Evolutionary conservation across 306 rosid species (phyloP), one percentile per base, ranked within the genome.

Genomic region (Sophora flavescens): DNA sequence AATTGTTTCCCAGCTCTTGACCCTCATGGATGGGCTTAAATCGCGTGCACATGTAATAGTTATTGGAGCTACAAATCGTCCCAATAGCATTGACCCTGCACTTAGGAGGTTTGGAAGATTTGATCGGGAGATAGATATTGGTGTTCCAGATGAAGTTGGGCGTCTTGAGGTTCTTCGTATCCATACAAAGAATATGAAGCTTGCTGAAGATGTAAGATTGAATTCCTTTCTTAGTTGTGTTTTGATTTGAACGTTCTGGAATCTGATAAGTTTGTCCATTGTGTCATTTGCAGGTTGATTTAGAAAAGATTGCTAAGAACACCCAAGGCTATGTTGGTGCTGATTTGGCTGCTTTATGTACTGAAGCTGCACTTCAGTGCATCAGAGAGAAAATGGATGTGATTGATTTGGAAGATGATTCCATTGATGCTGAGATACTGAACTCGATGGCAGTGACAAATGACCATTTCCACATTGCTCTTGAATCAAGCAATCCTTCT

Each of bases 361-460:
- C 98, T 63, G 97, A 95, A 84, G 97, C 98, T 68, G 98, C 98
- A 36, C 98, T 95, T 68, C 98, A 95, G 63, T 95, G 98, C 70
- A 95, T 95, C 63, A 90, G 97, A 63, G 97, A 95, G 84, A 95
- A 95, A 84, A 95, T 92, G 97, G 96, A 91, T 65, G 96, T 91
- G 71, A 94, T 94, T 30, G 96, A 94, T 83, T 86, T 94, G 81
- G 98, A 95, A 82, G 96, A 95, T 84, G 98, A 95, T 78, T 48
- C 93, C 54, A 95, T 95, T 44, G 98, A 92, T 83, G 98, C 98
- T 6, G 98, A 95, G 84, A 89, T 95, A 69, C 89, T 95, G 44
- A 92, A 95, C 80, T 92, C 98, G 12, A 92, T 95, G 97, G 97
- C 97, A 39, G 98, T 95, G 58, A 77, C 97, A 71, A 94, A 94